Conservation (phyloP, 495 filamentous ascomycete genomes). For the Tuber melanosporum region DNA sequence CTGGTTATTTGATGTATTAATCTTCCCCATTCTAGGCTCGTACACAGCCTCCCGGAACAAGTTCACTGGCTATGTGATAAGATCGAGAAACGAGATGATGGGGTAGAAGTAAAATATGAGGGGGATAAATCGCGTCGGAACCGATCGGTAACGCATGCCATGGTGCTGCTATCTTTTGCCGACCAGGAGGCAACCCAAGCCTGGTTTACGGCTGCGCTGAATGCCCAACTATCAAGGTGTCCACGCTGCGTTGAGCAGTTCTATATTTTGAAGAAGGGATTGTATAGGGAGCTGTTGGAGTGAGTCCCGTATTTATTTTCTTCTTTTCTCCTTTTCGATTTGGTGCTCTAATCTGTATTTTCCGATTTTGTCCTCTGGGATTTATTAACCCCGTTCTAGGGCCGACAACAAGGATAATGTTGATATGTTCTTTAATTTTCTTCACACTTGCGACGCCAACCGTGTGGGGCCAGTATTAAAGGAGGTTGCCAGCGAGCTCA, state of each 20-base stretch:
- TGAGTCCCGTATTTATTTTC: not conserved
- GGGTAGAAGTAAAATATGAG: slow-evolving; percentile 18
- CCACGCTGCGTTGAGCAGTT: slow-evolving; percentile 34
- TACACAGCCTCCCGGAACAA: slow-evolving; percentile 40
- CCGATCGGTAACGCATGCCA: slow-evolving; percentile 34
- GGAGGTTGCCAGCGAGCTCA: slow-evolving; percentile 24
- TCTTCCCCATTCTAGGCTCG: slow-evolving; percentile 18
- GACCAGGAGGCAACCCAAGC: slow-evolving; percentile 38
- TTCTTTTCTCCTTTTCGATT: not conserved
- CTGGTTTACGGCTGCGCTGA: slow-evolving; percentile 37
- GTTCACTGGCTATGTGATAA: slow-evolving; percentile 41
- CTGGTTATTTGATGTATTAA: slow-evolving; percentile 1
- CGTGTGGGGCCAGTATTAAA: slow-evolving; percentile 33
- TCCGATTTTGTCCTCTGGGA: not conserved
- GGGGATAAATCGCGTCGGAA: slow-evolving; percentile 31
- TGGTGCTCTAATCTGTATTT: not conserved
- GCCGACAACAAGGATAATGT: slow-evolving; percentile 40
- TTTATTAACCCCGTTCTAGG: slow-evolving; percentile 19
- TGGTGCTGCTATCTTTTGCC: slow-evolving; percentile 38
- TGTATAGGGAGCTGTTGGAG: slow-evolving; percentile 34
- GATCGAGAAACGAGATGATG: slow-evolving; percentile 30
- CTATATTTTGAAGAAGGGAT: slow-evolving; percentile 31
- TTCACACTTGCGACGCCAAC: slow-evolving; percentile 36
- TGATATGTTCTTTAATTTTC: slow-evolving; percentile 36
- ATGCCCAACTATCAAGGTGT: slow-evolving; percentile 36